Evolutionary conservation across 139 green algal species (phyloP), one percentile per base, ranked within the genome.

Genomic region (Desmodesmus armatus): DNA sequence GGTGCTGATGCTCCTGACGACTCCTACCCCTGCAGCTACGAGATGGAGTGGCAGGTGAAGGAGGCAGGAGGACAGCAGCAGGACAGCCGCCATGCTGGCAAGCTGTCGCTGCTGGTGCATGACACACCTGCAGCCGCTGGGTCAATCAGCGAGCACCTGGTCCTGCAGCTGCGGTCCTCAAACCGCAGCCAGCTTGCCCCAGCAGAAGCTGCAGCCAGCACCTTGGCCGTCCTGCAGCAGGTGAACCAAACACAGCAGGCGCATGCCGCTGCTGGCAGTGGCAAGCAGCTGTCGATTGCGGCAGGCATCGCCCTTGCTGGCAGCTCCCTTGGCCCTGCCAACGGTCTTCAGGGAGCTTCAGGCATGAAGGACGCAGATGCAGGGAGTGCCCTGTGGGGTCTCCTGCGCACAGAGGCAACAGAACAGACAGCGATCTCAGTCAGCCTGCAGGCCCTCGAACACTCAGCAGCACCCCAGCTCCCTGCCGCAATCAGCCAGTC

Each of bases 381-480:
- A 6, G 27, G 41, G 2, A 65, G 37, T 72, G 63, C 80, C 3
- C 31, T 91, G 23, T 81, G 81, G 67, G 89, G 89, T 23, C 51
- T 93, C 9, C 75, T 93, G 35, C 77, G 87, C 3, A 89, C 87
- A 2, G 89, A 84, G 9, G 89, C 89, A 1, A 84, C 77, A 27
- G 89, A 92, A 44, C 58, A 58, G 76, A 43, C 53, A 27, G 27
- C 25, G 23, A 82, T 65, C 27, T 40, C 37, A 53, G 55, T 82
- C 7, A 40, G 19, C 37, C 25, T 82, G 19, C 4, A 72, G 13
- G 76, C 71, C 31, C 33, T 69, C 44, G 29, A 40, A 31, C 35
- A 69, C n/a, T 49, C 74, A 70, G 49, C 73, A 75, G 78, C 65
- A 70, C 3, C 27, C n/a, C n/a, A n/a, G n/a, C n/a, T n/a, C n/a